Percentiles rank a stretch among this genome's conserved stretches.
Evolutionary conservation across 257 asterid genomes (phyloP).

Genomic region (Linaria vulgaris): DNA sequence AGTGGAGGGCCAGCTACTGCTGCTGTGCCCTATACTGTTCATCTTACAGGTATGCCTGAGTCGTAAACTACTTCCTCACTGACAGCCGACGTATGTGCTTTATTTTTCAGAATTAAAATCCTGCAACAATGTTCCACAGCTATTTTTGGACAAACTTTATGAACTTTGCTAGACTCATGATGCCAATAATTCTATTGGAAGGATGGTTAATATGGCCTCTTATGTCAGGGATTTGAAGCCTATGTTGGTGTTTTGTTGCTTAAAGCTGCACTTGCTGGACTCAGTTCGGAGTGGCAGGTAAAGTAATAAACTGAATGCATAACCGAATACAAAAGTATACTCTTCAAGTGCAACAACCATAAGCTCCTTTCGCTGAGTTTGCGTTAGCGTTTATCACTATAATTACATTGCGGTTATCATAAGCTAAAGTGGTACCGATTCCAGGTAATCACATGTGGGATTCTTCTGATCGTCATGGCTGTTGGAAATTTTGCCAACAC

Average conservation of each 20-base stretch:
- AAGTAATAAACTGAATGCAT: conserved; percentile 1
- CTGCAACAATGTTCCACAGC: not conserved
- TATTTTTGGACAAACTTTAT: not conserved
- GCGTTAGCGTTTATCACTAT: conserved; percentile 12
- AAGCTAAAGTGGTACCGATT: conserved; percentile 20
- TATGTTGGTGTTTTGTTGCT: conserved; percentile 86
- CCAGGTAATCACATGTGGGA: conserved; percentile 89
- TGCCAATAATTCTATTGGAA: not conserved
- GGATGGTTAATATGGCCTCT: conserved; percentile 12
- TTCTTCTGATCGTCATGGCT: conserved; percentile 91
- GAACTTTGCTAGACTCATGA: conserved; percentile 21
- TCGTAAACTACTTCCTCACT: conserved; percentile 6
- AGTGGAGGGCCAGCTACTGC: conserved; percentile 84
- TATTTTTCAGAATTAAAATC: conserved; percentile 4
- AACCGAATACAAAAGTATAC: not conserved
- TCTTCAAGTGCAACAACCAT: conserved; percentile 10
- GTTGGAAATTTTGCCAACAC: conserved; percentile 87
- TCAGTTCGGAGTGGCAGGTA: conserved; percentile 92
- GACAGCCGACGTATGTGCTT: not conserved
- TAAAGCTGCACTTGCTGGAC: conserved; percentile 70
- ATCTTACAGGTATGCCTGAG: conserved; percentile 61
- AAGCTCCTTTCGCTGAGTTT: conserved; percentile 5
- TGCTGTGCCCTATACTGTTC: conserved; percentile 71
- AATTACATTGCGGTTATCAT: not conserved
- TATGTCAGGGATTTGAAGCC: conserved; percentile 81